phyloP scores from a whole-genome alignment of 1,139 yeast species.

The Geotrichum aggregatum region DNA sequence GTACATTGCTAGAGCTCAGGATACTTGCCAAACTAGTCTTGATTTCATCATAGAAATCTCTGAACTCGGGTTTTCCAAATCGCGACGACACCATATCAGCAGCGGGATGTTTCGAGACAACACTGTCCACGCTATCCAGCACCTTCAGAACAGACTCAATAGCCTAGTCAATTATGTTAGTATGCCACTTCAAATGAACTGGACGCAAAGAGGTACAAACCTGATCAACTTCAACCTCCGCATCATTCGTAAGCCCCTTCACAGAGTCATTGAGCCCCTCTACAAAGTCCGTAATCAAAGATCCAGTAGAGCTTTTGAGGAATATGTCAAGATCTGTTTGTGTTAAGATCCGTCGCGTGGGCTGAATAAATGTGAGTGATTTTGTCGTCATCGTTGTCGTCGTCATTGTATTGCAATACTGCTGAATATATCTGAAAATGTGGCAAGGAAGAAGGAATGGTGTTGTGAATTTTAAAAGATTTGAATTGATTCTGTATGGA shows the following conservation, averaged over 20 bases:
- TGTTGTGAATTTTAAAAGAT: no score
- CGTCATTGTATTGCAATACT: no score
- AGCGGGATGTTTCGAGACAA: slow-evolving; percentile 63
- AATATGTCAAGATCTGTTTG: slow-evolving; percentile 62
- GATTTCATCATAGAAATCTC: slow-evolving; percentile 77
- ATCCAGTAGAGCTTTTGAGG: slow-evolving; percentile 51
- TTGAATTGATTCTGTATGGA: no score
- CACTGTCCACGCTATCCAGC: slow-evolving; percentile 45
- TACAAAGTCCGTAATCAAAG: slow-evolving; percentile 53
- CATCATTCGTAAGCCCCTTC: slow-evolving; percentile 50
- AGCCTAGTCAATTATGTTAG: no score
- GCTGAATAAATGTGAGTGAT: slow-evolving; percentile 2
- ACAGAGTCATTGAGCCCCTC: slow-evolving; percentile 60
- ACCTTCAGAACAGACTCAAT: slow-evolving; percentile 41
- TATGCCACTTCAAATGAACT: no score
- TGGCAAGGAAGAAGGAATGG: no score
- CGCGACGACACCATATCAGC: slow-evolving; percentile 66
- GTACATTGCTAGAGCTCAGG: slow-evolving; percentile 27
- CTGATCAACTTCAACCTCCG: slow-evolving; percentile 19
- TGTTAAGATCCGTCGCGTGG: slow-evolving; percentile 50
- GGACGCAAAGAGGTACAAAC: neutral
- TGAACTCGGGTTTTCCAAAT: slow-evolving; percentile 87
- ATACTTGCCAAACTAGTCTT: slow-evolving; percentile 34
- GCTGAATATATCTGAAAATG: no score
- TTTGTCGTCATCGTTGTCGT: neutral